Evolutionary conservation across 1,284 basidiomycete genomes (phyloP).

Genomic region (Vanrija sp.): DNA sequence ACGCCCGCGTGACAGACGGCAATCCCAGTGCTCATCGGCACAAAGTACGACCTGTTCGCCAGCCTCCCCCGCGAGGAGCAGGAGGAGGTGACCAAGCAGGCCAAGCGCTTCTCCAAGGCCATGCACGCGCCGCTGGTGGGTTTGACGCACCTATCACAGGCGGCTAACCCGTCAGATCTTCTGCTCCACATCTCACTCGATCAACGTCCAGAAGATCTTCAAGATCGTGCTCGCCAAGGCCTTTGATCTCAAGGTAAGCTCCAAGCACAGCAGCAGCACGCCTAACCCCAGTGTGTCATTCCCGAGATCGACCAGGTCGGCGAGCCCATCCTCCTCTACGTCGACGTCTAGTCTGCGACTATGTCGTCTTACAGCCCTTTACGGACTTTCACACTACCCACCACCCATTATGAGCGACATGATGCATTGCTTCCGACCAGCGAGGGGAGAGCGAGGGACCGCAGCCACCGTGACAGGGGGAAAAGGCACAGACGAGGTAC

Average conservation of each 20-base stretch:
- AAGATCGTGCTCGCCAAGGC: slow-evolving; percentile 57
- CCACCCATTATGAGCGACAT: not conserved
- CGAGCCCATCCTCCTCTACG: slow-evolving; percentile 86
- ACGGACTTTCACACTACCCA: not conserved
- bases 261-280: not conserved
- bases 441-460: too few relatives aligned
- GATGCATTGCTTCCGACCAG: not conserved
- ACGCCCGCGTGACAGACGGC: slow-evolving; percentile 62
- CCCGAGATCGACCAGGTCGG: slow-evolving; percentile 93
- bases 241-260: slow-evolving; percentile 50
- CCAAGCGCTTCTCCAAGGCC: slow-evolving; percentile 91
- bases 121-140: slow-evolving; percentile 86
- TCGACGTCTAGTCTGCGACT: slow-evolving; percentile 63
- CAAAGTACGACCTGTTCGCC: slow-evolving; percentile 97
- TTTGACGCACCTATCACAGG: not conserved
- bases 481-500: not conserved
- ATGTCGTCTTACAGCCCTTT: too few relatives aligned
- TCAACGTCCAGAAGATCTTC: slow-evolving; percentile 99
- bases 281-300: slow-evolving; percentile 77
- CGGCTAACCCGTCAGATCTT: slow-evolving; percentile 60
- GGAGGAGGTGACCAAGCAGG: slow-evolving; percentile 98
- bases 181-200: slow-evolving; percentile 94
- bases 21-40: slow-evolving; percentile 93
- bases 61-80: slow-evolving; percentile 94
- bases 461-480: not conserved